These are phyloP conservation scores for Botrytis paeoniae DNA, from an alignment of 2,329 filamentous ascomycete species.

Conservation along the genomic window DNA sequence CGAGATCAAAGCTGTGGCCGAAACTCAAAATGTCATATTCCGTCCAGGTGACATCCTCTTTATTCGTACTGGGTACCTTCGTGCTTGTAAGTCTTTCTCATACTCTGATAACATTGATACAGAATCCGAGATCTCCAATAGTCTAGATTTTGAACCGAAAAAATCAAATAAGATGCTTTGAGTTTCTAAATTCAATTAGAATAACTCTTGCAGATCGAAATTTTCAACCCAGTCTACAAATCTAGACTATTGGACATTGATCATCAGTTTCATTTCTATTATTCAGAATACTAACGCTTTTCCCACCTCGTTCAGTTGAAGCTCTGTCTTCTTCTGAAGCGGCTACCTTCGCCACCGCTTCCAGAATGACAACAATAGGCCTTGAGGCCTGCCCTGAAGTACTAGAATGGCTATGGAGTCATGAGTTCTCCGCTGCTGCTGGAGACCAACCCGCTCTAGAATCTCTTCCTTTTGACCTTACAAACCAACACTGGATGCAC, in stretches of 20 bases:
- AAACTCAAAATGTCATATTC: constrained; percentile 39
- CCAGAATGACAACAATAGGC: neutral
- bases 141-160: neutral
- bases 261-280: neutral
- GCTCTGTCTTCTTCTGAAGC: neutral
- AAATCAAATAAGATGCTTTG: neutral
- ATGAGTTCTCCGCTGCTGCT: constrained; percentile 46
- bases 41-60: constrained; percentile 42
- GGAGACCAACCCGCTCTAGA: constrained; percentile 46
- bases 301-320: neutral
- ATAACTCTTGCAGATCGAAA: neutral
- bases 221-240: neutral
- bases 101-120: constrained; percentile 28
- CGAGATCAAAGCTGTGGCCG: constrained; percentile 39
- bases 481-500: constrained; percentile 32
- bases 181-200: neutral
- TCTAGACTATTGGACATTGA: neutral
- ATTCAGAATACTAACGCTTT: neutral
- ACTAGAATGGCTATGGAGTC: constrained; percentile 37
- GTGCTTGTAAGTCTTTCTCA: constrained; percentile 34
- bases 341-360: neutral
- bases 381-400: neutral
- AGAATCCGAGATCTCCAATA: neutral
- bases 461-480: constrained; percentile 38
- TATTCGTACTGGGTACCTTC: constrained; percentile 40